These are phyloP conservation scores for Vitellaria paradoxa DNA, from an alignment of 179 eudicot genomes.

Conservation along the genomic window DNA sequence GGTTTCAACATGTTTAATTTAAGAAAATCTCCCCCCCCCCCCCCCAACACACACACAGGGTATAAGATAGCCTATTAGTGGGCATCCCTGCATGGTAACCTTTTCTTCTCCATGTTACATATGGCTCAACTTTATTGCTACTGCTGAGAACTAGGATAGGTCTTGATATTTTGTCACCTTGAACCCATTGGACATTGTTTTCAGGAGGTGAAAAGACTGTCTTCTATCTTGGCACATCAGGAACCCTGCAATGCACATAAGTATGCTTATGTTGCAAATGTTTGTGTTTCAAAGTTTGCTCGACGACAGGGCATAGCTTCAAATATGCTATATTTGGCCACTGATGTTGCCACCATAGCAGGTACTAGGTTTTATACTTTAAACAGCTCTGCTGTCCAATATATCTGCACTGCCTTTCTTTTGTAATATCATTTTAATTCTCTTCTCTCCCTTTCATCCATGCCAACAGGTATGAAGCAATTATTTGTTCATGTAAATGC, in stretches of 20 bases:
- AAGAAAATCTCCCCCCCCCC: neutral
- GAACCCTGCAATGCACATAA: conserved; percentile 53
- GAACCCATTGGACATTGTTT: neutral
- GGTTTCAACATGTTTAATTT: neutral
- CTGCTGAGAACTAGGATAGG: neutral
- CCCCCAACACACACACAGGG: neutral
- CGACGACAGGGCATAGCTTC: conserved; percentile 73
- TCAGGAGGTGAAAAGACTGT: conserved; percentile 47
- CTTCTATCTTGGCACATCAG: conserved; percentile 47
- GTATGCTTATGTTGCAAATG: conserved; percentile 78
- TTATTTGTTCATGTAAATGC: conserved; percentile 74
- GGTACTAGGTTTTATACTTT: conserved; percentile 36
- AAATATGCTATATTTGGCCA: conserved; percentile 65
- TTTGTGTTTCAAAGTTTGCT: conserved; percentile 70
- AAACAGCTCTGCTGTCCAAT: neutral
- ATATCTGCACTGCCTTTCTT: neutral
- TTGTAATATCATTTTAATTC: neutral
- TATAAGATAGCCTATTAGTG: neutral
- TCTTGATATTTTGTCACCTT: neutral
- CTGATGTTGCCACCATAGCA: conserved; percentile 44
- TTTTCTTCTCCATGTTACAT: neutral
- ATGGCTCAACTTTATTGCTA: neutral
- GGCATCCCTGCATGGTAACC: neutral
- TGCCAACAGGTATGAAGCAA: conserved; percentile 56
- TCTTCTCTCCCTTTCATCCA: conserved; percentile 3